A percentile compares a stretch with the other conserved stretches of the same genome.
Conservation (phyloP, 768 basidiomycete species). For the Auricularia auricula-judae region DNA sequence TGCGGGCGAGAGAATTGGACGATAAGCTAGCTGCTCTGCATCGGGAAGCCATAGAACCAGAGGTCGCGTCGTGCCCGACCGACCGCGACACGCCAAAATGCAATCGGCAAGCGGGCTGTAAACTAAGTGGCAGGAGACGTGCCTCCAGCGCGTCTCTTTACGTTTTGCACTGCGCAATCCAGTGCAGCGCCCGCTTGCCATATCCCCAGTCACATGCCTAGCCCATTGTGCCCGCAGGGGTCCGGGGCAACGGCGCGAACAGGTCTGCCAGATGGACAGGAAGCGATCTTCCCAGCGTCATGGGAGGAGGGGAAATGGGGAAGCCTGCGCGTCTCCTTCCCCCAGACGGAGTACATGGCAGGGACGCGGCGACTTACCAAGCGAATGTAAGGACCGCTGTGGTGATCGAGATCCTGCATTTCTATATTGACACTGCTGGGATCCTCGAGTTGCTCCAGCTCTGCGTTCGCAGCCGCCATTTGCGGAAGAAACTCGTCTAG, state of each 20-base stretch:
- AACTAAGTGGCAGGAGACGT: background rate
- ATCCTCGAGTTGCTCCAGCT: slow-evolving; percentile 1
- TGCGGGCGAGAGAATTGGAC: background rate
- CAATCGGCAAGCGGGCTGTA: background rate
- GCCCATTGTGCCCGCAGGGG: background rate
- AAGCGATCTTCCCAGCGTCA: background rate
- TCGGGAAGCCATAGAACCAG: background rate
- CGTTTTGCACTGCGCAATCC: background rate
- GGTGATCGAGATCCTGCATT: background rate
- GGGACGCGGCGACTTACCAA: background rate
- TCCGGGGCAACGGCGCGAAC: slow-evolving; percentile 1
- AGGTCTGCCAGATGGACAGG: too few relatives aligned
- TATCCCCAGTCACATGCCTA: background rate
- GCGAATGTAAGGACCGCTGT: background rate
- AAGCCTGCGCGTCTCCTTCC: background rate
- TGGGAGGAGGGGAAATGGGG: background rate
- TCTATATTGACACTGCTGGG: slow-evolving; percentile 10
- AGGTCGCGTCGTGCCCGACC: background rate
- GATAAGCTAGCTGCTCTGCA: background rate
- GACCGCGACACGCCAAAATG: background rate
- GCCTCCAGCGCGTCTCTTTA: background rate
- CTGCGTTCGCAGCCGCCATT: slow-evolving; percentile 9
- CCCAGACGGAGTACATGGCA: background rate
- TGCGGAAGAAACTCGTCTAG: slow-evolving; percentile 9
- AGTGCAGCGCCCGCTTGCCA: background rate